Base-by-base conservation (phyloP, 495 filamentous ascomycete genomes). In the Penicillium antarcticum region DNA sequence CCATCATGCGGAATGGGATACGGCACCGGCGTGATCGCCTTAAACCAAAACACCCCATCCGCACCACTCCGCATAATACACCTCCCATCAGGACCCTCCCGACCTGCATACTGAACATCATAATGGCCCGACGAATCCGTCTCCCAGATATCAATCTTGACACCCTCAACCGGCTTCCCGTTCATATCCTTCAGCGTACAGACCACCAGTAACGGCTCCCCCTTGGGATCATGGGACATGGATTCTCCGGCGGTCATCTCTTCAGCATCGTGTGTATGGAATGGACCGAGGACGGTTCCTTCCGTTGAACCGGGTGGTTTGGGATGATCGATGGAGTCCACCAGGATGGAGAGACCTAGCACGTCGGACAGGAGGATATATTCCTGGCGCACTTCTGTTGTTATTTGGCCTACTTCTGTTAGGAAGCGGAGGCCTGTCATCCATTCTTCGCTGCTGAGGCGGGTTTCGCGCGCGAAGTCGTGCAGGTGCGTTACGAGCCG, bases 281-380 rank as follows among this genome's bases (percentile, higher is more conserved):
- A 97, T 38, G 92, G 92, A 0, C 92, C 92, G 0, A 96, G 81
- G 24, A 97, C 88, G 3, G 91, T 91, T 42, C 91, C 89, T 67
- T 96, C 91, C 13, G 91, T 97, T 38, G 81, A 79, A 34, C 69
- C 66, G 0, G 82, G 62, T 0, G 88, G 89, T 64, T 91, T 95
- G 51, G 92, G 92, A 73, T 96, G 91, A 73, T 92, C 89, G 75
- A 96, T 95, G 55, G 78, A 82, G 72, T 96, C 91, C 51, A 96
- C 87, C 7, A 96, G 84, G 47, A 95, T 79, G 24, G 91, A 95
- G 37, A 97, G 85, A 49, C 92, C 92, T 37, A 96, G 81, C 49
- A 92, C 78, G 73, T 97, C 92, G 45, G 88, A 94, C 57, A 96
- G 89, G 45, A 96, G 87, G 70, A 96, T 96, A 77, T 89, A 96